These are phyloP conservation scores for Rhododendron williamsianum DNA, from an alignment of 148 eudicot species.

Conservation along the genomic window DNA sequence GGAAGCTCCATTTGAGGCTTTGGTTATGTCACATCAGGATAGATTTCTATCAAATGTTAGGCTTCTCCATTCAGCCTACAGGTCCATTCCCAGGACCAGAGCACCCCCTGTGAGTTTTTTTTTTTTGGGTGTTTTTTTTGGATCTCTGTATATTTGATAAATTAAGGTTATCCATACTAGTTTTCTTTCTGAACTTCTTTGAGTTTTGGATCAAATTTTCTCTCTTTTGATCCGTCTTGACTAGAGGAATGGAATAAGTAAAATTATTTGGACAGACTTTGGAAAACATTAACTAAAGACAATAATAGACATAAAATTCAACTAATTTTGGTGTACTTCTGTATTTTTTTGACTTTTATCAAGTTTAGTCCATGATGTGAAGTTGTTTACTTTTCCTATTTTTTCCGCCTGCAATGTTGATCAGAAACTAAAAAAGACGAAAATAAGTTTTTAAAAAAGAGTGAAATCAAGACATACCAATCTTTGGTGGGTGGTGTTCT, in stretches of 20 bases:
- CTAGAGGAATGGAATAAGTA: neutral
- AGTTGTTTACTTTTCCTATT: neutral
- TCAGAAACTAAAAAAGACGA: neutral
- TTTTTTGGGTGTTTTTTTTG: neutral
- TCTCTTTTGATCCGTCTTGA: neutral
- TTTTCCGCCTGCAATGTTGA: neutral
- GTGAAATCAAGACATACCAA: neutral
- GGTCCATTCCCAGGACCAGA: slow-evolving; percentile 78
- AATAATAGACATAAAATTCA: neutral
- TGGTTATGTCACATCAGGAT: slow-evolving; percentile 73
- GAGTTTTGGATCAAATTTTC: neutral
- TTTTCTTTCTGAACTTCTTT: neutral
- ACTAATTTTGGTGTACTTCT: neutral
- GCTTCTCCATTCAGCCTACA: slow-evolving; percentile 74
- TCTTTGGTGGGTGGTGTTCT: neutral
- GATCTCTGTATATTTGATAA: neutral
- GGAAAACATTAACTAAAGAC: neutral
- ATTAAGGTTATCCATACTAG: neutral
- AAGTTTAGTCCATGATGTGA: neutral
- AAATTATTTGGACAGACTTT: neutral
- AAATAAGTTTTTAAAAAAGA: neutral
- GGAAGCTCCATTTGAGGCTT: slow-evolving; percentile 73
- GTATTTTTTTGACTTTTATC: neutral
- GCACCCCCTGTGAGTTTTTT: slow-evolving; percentile 72
- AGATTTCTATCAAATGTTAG: slow-evolving; percentile 62